Evolutionary conservation across 805 yeast species (phyloP), one percentile per base, ranked within the genome.

Genomic region (Candida hungchunana): DNA sequence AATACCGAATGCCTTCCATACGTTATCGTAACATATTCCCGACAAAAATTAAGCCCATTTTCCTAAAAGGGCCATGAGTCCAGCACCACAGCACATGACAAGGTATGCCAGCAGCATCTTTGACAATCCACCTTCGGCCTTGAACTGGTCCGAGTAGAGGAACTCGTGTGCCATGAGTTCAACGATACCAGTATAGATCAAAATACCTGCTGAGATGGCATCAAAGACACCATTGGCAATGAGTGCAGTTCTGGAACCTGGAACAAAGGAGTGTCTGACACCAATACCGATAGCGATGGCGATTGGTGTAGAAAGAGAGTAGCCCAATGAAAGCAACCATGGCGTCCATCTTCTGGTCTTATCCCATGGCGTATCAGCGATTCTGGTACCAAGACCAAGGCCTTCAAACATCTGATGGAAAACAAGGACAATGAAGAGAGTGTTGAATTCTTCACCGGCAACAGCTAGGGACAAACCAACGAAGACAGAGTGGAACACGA

Each of bases 361-460:
- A 23, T 59, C 55, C 59, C 59, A 55, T 20, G 62, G 50, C 1
- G 75, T 66, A 20, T 67, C 69, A 1, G 87, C 82, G 24, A 82
- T 67, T 58, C 95, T 74, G 7, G 90, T 72, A 17, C 95, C 95
- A 46, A 86, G 65, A 40, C 95, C 95, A 32, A 86, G 67, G 32
- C 95, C 95, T 62, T 85, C 95, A 53, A 85, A 85, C 66, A 79
- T 67, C 60, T 85, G 95, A 56, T 86, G 88, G 67, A 76, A 77
- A 5, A 79, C 73, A 29, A 72, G 45, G n/a, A 73, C 95, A 43
- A 81, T 71, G 58, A 81, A 84, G 32, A 85, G 63, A 6, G 84
- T 72, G 40, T 66, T 72, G 54, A 84, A 85, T 55, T 82, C 90
- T 3, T 75, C 81, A 32, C 89, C 93, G 5, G 93, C 67, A 13